These are phyloP conservation scores for Aureobasidium sp. DNA, from an alignment of 2,329 filamentous ascomycete genomes.

Conservation along the genomic window DNA sequence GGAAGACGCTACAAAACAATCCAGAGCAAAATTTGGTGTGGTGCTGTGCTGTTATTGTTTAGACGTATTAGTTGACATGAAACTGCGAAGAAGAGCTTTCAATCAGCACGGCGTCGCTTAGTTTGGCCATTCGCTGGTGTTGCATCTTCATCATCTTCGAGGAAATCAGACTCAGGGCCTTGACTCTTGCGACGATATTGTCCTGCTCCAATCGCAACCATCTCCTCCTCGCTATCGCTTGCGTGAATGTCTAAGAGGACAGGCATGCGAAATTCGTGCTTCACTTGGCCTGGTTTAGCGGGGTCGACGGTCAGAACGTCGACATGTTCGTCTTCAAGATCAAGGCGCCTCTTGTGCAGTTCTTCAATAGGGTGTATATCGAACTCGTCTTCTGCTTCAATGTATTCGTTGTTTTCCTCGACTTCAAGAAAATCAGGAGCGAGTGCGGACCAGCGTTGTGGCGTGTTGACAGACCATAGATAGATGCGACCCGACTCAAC, in stretches of 20 bases:
- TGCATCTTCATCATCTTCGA: slow-evolving; percentile 42
- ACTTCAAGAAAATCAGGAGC: slow-evolving; percentile 96
- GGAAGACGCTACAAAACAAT: neutral
- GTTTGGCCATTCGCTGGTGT: slow-evolving; percentile 13
- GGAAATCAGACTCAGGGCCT: slow-evolving; percentile 61
- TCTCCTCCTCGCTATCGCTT: slow-evolving; percentile 91
- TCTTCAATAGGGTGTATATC: slow-evolving; percentile 95
- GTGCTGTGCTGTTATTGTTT: too few relatives aligned
- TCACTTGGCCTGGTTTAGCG: slow-evolving; percentile 42
- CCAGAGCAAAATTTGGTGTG: neutral
- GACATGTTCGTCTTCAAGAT: slow-evolving; percentile 87
- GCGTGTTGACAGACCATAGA: slow-evolving; percentile 90
- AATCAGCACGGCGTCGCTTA: slow-evolving; percentile 15
- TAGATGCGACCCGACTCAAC: slow-evolving; percentile 90
- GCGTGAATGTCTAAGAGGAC: slow-evolving; percentile 88
- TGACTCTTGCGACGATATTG: slow-evolving; percentile 83
- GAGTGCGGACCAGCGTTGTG: slow-evolving; percentile 93
- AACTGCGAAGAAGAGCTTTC: neutral
- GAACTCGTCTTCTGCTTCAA: slow-evolving; percentile 93
- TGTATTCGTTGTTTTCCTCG: slow-evolving; percentile 95
- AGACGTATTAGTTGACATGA: neutral
- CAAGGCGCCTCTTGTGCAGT: slow-evolving; percentile 80
- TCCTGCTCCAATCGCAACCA: slow-evolving; percentile 58
- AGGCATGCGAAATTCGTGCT: slow-evolving; percentile 67
- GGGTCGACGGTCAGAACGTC: slow-evolving; percentile 76